Evolutionary conservation across 2,329 filamentous ascomycete species (phyloP).

Genomic region (Monosporascus sp.): DNA sequence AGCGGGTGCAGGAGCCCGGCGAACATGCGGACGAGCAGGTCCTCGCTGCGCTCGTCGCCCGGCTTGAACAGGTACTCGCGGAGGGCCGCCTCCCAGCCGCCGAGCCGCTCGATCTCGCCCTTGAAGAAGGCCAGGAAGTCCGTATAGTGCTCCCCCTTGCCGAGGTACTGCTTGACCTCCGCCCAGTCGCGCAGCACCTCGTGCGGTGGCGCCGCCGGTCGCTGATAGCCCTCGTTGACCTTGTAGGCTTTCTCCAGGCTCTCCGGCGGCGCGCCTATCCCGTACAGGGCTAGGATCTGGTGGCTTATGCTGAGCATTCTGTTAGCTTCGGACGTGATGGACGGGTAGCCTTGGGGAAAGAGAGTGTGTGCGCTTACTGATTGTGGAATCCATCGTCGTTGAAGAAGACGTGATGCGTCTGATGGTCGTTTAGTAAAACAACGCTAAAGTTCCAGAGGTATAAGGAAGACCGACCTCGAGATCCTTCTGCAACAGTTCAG

Average conservation of each 20-base stretch:
- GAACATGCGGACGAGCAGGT: constrained; percentile 64
- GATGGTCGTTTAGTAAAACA: not conserved
- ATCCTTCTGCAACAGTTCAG: constrained; percentile 70
- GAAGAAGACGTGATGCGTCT: constrained; percentile 73
- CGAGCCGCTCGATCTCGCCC: constrained; percentile 59
- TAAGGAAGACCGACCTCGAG: constrained; percentile 43
- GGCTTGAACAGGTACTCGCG: constrained; percentile 61
- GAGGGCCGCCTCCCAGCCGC: constrained; percentile 58
- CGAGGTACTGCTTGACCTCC: constrained; percentile 54
- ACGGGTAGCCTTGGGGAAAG: not conserved
- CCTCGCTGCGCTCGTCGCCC: constrained; percentile 58
- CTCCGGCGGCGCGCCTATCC: constrained; percentile 59
- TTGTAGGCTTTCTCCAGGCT: constrained; percentile 61
- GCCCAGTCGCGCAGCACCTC: constrained; percentile 52
- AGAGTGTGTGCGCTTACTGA: constrained; percentile 48
- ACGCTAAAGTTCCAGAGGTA: constrained; percentile 3
- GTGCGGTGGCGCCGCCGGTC: constrained; percentile 42
- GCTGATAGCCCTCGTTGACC: constrained; percentile 62
- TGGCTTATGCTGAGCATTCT: constrained; percentile 54
- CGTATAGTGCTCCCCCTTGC: constrained; percentile 57
- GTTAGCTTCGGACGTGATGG: constrained; percentile 4
- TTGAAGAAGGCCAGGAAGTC: constrained; percentile 77
- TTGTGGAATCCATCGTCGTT: constrained; percentile 74
- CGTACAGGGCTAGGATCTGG: constrained; percentile 70
- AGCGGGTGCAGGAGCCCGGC: constrained; percentile 70